A percentile compares a stretch with the other conserved stretches of the same genome.
Evolutionary conservation across 2,329 filamentous ascomycete species (phyloP).

Genomic region (Ophiosphaerella herpotricha): DNA sequence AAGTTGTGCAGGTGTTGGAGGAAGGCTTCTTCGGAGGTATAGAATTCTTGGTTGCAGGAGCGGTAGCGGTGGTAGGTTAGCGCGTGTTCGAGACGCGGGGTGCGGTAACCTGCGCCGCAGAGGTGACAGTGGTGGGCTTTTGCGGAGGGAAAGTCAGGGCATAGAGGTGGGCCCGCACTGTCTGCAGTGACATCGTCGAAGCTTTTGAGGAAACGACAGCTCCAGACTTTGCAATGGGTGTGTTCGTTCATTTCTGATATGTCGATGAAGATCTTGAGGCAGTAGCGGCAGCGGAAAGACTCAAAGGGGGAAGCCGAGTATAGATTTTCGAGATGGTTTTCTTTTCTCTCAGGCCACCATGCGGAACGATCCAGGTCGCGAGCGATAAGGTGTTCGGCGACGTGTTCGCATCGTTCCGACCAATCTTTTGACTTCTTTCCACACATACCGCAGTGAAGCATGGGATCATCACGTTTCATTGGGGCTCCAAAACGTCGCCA

Average conservation of each 20-base stretch:
- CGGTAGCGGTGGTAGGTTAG: constrained; percentile 40
- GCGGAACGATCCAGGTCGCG: constrained; percentile 34
- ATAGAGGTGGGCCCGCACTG: constrained; percentile 37
- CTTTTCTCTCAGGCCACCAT: constrained; percentile 40
- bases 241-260: constrained; percentile 38
- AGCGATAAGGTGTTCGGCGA: constrained; percentile 38
- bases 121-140: constrained; percentile 44
- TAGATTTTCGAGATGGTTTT: constrained; percentile 41
- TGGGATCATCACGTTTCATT: constrained; percentile 42
- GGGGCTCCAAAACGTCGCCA: constrained; percentile 43
- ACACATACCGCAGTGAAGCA: constrained; percentile 44
- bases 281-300: constrained; percentile 42
- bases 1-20: constrained; percentile 41
- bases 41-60: constrained; percentile 40
- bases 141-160: constrained; percentile 39
- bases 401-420: constrained; percentile 39
- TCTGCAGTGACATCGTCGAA: constrained; percentile 42
- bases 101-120: constrained; percentile 40
- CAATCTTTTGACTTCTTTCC: constrained; percentile 38
- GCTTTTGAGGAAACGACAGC: constrained; percentile 40
- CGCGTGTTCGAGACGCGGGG: constrained; percentile 40
- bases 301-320: constrained; percentile 34
- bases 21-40: constrained; percentile 39
- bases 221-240: constrained; percentile 42
- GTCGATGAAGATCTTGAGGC: constrained; percentile 38